Evolutionary conservation across 2,329 filamentous ascomycete species (phyloP).

Genomic region (Dryadomyces quercivorus): DNA sequence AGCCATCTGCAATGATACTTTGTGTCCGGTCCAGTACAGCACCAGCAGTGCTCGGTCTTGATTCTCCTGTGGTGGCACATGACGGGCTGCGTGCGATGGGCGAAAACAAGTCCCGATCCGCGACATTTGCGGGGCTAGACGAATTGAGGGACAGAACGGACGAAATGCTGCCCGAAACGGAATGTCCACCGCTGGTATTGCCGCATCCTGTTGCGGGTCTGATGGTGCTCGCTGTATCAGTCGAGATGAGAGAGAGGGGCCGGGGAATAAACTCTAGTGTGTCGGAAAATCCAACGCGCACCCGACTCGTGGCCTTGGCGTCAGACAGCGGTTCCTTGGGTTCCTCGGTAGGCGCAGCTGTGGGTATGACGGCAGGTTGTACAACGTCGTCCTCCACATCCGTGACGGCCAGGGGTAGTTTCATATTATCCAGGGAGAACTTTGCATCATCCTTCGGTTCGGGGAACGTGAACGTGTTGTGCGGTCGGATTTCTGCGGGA

Average conservation of each 20-base stretch:
- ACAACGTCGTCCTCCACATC: not conserved
- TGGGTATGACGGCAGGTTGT: not conserved
- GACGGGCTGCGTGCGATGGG: constrained; percentile 27
- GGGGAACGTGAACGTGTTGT: constrained; percentile 16
- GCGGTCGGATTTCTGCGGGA: constrained; percentile 34
- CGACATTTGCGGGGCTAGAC: constrained; percentile 23
- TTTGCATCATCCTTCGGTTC: constrained; percentile 2
- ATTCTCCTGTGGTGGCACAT: constrained; percentile 28
- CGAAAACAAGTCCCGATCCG: constrained; percentile 26
- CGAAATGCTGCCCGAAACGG: constrained; percentile 66
- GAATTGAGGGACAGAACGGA: constrained; percentile 53
- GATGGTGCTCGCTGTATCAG: constrained; percentile 67
- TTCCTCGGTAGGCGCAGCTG: constrained; percentile 6
- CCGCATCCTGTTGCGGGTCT: constrained; percentile 41
- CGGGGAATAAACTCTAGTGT: constrained; percentile 72
- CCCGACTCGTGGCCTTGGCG: constrained; percentile 26
- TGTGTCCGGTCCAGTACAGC: constrained; percentile 48
- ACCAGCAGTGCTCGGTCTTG: constrained; percentile 57
- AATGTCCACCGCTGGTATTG: constrained; percentile 38
- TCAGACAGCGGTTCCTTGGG: constrained; percentile 3
- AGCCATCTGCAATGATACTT: constrained; percentile 21
- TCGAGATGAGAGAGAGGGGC: constrained; percentile 73
- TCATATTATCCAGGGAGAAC: not conserved
- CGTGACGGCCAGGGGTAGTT: not conserved
- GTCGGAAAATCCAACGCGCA: constrained; percentile 73